Evolutionary conservation across 768 basidiomycete species (phyloP).

Genomic region (Amyloporia xantha): DNA sequence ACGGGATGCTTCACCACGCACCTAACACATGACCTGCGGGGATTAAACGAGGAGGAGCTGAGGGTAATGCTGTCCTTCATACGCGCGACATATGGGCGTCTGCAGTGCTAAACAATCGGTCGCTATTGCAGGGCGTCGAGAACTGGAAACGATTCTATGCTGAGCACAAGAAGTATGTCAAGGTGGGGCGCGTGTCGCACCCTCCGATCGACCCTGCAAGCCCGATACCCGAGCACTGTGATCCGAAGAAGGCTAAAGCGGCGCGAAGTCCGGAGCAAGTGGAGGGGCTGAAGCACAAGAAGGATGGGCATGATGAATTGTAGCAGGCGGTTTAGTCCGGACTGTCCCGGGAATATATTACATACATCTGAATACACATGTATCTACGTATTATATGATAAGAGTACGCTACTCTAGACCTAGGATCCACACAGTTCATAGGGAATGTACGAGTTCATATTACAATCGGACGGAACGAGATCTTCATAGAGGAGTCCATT

Average conservation of each 20-base stretch:
- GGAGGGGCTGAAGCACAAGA: slow-evolving; percentile 10
- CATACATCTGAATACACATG: slow-evolving; percentile 1
- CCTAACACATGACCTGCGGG: slow-evolving; percentile 86
- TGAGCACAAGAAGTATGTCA: slow-evolving; percentile 72
- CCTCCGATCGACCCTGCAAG: slow-evolving; percentile 68
- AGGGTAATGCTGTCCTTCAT: slow-evolving; percentile 43
- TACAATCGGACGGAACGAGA: not conserved
- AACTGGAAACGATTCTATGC: slow-evolving; percentile 92
- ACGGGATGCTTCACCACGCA: slow-evolving; percentile 93
- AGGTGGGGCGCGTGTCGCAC: slow-evolving; percentile 73
- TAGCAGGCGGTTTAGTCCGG: not conserved
- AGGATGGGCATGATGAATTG: slow-evolving; percentile 5
- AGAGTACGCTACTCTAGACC: not conserved
- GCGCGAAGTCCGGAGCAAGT: slow-evolving; percentile 10
- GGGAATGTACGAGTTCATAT: not conserved
- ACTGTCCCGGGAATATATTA: not conserved
- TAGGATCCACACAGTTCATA: not conserved
- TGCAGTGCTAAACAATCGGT: slow-evolving; percentile 2
- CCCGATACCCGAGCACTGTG: slow-evolving; percentile 71
- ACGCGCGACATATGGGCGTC: not conserved
- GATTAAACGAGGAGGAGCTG: slow-evolving; percentile 64
- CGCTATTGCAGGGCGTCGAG: slow-evolving; percentile 50
- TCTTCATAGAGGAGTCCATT: not conserved
- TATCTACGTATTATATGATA: not conserved
- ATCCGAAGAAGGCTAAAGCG: slow-evolving; percentile 46